A percentile compares a stretch with the other conserved stretches of the same genome.
Conservation (phyloP, 1,284 basidiomycete genomes). For the Tylopilus sp. region DNA sequence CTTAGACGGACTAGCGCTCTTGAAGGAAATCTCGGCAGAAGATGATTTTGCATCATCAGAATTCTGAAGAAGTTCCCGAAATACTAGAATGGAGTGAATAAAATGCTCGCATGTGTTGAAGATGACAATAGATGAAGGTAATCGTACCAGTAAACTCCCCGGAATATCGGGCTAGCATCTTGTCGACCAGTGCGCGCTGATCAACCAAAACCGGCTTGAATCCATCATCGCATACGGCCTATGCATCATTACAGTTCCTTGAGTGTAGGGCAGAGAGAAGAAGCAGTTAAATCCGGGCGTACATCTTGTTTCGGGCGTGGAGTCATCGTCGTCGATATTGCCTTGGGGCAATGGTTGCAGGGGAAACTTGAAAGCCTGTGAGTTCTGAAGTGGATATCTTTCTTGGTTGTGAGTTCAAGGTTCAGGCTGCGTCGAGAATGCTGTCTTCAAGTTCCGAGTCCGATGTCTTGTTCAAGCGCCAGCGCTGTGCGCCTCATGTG, state of each 20-base stretch:
- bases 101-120: neutral
- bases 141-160: conserved; percentile 79
- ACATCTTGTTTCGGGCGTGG: too few relatives aligned
- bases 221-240: neutral
- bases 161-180: conserved; percentile 85
- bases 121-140: neutral
- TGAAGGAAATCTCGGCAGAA: conserved; percentile 84
- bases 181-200: conserved; percentile 75
- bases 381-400: too few relatives aligned
- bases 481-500: too few relatives aligned
- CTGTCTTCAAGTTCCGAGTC: too few relatives aligned
- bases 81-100: conserved; percentile 62
- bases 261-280: neutral
- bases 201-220: conserved; percentile 24
- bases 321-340: too few relatives aligned
- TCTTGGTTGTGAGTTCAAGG: too few relatives aligned
- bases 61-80: conserved; percentile 92
- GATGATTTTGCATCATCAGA: conserved; percentile 92
- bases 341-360: too few relatives aligned
- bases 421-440: too few relatives aligned
- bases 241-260: neutral
- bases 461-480: too few relatives aligned
- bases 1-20: conserved; percentile 46
- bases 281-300: too few relatives aligned
- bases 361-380: too few relatives aligned